phyloP scores from a whole-genome alignment of 164 flowering plant genomes.

The Annona cherimola region DNA sequence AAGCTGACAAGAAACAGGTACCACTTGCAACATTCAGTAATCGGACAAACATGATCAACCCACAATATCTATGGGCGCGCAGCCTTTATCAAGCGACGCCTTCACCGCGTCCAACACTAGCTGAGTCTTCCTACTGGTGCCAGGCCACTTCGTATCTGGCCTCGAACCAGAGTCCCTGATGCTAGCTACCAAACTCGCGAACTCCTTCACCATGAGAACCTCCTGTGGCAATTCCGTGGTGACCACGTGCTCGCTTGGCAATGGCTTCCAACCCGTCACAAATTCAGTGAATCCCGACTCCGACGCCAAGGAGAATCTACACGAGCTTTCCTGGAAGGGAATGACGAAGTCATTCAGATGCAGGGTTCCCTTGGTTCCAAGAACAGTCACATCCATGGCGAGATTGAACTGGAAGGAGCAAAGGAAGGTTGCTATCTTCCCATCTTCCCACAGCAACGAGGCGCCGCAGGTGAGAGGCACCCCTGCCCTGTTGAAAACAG shows the following conservation, averaged over 20 bases:
- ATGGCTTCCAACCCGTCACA: slow-evolving; percentile 19
- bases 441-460: slow-evolving; percentile 36
- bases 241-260: slow-evolving; percentile 20
- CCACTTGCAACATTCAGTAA: neutral
- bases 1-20: neutral
- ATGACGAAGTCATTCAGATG: slow-evolving; percentile 27
- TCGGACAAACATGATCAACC: neutral
- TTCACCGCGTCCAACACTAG: slow-evolving; percentile 34
- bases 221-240: slow-evolving; percentile 35
- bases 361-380: slow-evolving; percentile 28
- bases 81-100: slow-evolving; percentile 25
- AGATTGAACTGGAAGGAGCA: slow-evolving; percentile 32
- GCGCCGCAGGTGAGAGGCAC: slow-evolving; percentile 32
- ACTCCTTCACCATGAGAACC: slow-evolving; percentile 33
- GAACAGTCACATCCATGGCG: slow-evolving; percentile 23
- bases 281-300: slow-evolving; percentile 21
- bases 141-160: slow-evolving; percentile 30
- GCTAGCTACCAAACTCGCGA: slow-evolving; percentile 22
- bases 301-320: slow-evolving; percentile 14
- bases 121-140: slow-evolving; percentile 30
- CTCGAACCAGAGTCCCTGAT: slow-evolving; percentile 16
- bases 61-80: slow-evolving; percentile 6
- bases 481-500: slow-evolving; percentile 29
- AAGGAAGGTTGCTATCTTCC: slow-evolving; percentile 32
- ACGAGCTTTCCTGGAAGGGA: slow-evolving; percentile 23